A percentile compares a stretch with the other conserved stretches of the same genome.
These are phyloP conservation scores for Zygosaccharomyces rouxii DNA, from an alignment of 805 yeast species.

Conservation along the genomic window DNA sequence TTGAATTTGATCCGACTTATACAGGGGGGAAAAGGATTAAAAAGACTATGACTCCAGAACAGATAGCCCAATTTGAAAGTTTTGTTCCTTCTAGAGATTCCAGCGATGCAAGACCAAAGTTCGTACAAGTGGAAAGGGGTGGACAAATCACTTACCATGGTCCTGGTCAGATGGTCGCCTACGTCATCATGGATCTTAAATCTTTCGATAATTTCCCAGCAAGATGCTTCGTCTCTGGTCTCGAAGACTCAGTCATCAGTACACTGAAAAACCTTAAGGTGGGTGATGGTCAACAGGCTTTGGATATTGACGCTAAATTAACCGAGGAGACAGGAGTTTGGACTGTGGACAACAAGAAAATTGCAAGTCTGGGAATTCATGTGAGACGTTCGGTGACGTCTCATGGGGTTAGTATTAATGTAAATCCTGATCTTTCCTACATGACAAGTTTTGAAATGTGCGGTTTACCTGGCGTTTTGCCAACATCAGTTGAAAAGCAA, in stretches of 20 bases:
- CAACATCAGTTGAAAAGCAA: constrained; percentile 46
- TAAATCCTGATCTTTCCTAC: constrained; percentile 64
- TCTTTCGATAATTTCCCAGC: constrained; percentile 54
- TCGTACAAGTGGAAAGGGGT: constrained; percentile 80
- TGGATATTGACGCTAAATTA: constrained; percentile 33
- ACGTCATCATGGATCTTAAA: constrained; percentile 69
- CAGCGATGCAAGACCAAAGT: constrained; percentile 46
- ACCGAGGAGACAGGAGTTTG: constrained; percentile 88
- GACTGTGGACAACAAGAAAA: constrained; percentile 56
- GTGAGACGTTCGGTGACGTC: constrained; percentile 79
- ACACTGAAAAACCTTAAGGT: constrained; percentile 35
- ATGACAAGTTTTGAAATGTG: constrained; percentile 77
- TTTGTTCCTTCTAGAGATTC: constrained; percentile 27
- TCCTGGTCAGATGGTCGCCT: constrained; percentile 87
- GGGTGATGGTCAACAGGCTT: constrained; percentile 5
- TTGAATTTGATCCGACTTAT: constrained; percentile 80
- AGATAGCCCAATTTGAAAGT: constrained; percentile 24
- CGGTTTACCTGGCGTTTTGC: constrained; percentile 64
- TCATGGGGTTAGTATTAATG: constrained; percentile 85
- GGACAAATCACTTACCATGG: constrained; percentile 98
- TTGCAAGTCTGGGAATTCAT: constrained; percentile 87
- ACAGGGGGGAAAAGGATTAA: constrained; percentile 89
- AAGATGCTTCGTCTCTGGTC: constrained; percentile 59
- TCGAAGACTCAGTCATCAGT: constrained; percentile 54
- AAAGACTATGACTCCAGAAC: constrained; percentile 40